A percentile compares a stretch with the other conserved stretches of the same genome.
These are phyloP conservation scores for Solanum corneliomulleri DNA, from an alignment of 257 asterid species.

Conservation along the genomic window DNA sequence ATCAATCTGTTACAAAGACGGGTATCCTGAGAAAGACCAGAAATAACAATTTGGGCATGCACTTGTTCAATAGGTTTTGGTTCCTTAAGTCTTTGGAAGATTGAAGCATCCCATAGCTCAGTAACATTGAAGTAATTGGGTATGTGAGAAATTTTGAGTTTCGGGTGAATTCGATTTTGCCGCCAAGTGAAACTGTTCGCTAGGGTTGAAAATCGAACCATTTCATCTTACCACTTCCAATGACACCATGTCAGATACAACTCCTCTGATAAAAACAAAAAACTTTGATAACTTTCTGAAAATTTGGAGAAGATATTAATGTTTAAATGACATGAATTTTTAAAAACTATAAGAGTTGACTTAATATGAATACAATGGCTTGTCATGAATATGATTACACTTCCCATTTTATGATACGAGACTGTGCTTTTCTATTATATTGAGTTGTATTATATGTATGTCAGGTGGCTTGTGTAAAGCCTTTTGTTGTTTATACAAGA, in stretches of 20 bases:
- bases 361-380: no score
- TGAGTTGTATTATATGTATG: no score
- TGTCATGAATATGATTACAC: no score
- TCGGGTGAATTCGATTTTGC: slow-evolving; percentile 1
- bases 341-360: no score
- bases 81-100: slow-evolving; percentile 22
- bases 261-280: background rate
- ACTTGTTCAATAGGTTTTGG: slow-evolving; percentile 32
- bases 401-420: no score
- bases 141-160: background rate
- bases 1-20: slow-evolving; percentile 40
- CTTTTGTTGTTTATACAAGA: accelerated
- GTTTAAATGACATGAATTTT: no score
- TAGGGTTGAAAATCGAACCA: slow-evolving; percentile 11
- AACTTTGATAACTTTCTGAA: no score
- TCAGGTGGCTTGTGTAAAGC: no score
- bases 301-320: no score
- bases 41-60: slow-evolving; percentile 32
- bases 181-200: slow-evolving; percentile 17
- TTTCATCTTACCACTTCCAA: background rate
- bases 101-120: slow-evolving; percentile 13
- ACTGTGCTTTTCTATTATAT: no score
- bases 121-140: background rate
- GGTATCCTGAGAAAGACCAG: slow-evolving; percentile 21
- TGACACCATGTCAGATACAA: no score